Conservation (phyloP, 2,329 filamentous ascomycete genomes). For the Colletotrichum tamarilloi region DNA sequence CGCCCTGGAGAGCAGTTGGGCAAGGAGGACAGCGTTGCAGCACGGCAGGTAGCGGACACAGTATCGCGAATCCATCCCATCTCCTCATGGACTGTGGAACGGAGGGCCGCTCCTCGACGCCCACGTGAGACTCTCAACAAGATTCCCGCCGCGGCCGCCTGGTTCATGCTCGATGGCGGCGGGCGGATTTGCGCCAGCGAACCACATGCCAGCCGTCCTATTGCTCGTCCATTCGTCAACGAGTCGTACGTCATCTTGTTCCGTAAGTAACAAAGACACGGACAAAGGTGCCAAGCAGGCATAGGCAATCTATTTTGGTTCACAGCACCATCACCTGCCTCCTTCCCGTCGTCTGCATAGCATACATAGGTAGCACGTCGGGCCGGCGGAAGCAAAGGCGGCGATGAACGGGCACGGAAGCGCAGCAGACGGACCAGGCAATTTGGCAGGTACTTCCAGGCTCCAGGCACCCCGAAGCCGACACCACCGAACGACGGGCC, state of each 20-base stretch:
- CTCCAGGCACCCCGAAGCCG: slow-evolving; percentile 1
- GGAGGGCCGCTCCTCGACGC: slow-evolving; percentile 19
- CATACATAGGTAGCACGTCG: background rate
- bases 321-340: background rate
- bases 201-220: slow-evolving; percentile 19
- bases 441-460: slow-evolving; percentile 1
- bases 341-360: background rate
- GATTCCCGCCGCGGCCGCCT: slow-evolving; percentile 24
- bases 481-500: background rate
- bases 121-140: slow-evolving; percentile 34
- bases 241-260: slow-evolving; percentile 34
- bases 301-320: slow-evolving; percentile 25
- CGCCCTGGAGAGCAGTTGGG: background rate
- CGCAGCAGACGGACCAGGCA: background rate
- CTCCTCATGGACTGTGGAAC: slow-evolving; percentile 24
- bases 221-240: background rate
- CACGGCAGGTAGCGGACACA: slow-evolving; percentile 19
- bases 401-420: background rate
- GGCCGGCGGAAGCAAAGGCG: background rate
- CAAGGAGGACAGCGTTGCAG: background rate
- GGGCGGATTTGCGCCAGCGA: slow-evolving; percentile 25
- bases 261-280: slow-evolving; percentile 23
- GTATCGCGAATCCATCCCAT: slow-evolving; percentile 28
- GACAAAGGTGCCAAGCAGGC: slow-evolving; percentile 28
- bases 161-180: slow-evolving; percentile 26